Conservation (phyloP, 2,329 filamentous ascomycete genomes). For the Zymoseptoria brevis region DNA sequence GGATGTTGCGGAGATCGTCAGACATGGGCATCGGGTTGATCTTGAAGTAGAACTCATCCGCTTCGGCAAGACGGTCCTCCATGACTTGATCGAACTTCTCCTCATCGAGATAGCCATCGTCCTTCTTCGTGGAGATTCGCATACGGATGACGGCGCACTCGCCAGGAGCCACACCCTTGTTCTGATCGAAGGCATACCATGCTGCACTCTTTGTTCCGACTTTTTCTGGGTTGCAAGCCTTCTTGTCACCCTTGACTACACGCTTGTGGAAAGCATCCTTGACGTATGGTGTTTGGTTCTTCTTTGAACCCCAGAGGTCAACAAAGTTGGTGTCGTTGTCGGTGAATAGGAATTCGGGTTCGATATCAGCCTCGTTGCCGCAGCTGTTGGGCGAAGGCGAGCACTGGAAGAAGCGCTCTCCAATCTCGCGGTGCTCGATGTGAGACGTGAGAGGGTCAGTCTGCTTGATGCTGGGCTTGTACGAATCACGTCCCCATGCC, state of each 20-base stretch:
- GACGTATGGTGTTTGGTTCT: slow-evolving; percentile 73
- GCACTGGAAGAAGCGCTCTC: slow-evolving; percentile 73
- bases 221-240: slow-evolving; percentile 69
- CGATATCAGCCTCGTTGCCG: slow-evolving; percentile 68
- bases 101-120: slow-evolving; percentile 77
- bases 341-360: slow-evolving; percentile 81
- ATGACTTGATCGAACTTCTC: slow-evolving; percentile 87
- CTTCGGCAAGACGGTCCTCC: slow-evolving; percentile 77
- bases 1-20: slow-evolving; percentile 88
- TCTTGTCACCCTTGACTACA: slow-evolving; percentile 74
- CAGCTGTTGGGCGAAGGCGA: slow-evolving; percentile 86
- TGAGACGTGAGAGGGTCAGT: slow-evolving; percentile 60
- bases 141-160: slow-evolving; percentile 95
- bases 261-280: slow-evolving; percentile 92
- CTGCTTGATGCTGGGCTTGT: slow-evolving; percentile 70
- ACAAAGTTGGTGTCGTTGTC: slow-evolving; percentile 92
- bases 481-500: slow-evolving; percentile 82
- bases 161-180: slow-evolving; percentile 75
- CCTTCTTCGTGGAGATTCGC: slow-evolving; percentile 63
- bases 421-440: slow-evolving; percentile 71
- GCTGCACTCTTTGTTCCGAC: slow-evolving; percentile 82
- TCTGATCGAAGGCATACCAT: slow-evolving; percentile 88
- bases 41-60: slow-evolving; percentile 91
- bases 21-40: slow-evolving; percentile 90
- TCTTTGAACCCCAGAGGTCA: slow-evolving; percentile 61